Percentiles rank a stretch among this genome's conserved stretches.
Conservation (phyloP, 257 asterid genomes). For the Solanum bulbocastanum region DNA sequence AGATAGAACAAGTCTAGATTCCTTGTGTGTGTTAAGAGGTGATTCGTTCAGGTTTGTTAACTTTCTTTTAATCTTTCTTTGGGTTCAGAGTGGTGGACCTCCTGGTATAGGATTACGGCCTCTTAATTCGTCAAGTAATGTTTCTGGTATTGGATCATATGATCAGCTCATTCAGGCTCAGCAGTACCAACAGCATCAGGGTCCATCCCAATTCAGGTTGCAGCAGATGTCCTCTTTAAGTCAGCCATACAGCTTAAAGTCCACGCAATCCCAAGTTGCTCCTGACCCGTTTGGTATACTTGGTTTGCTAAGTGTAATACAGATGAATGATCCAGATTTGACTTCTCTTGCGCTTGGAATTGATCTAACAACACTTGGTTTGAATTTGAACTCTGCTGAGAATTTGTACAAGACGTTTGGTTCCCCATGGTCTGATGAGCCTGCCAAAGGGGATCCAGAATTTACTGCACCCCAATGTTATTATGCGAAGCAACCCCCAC, state of each 20-base stretch:
- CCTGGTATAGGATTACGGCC: conserved; percentile 22
- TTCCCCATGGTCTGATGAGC: conserved; percentile 93
- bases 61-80: background rate
- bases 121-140: conserved; percentile 14
- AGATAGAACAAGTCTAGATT: background rate
- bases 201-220: conserved; percentile 55
- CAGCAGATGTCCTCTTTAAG: conserved; percentile 9
- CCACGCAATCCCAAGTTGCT: conserved; percentile 40
- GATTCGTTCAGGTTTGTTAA: background rate
- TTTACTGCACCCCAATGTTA: conserved; percentile 64
- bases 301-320: conserved; percentile 63
- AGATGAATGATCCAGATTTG: conserved; percentile 48
- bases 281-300: conserved; percentile 71
- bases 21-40: background rate
- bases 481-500: conserved; percentile 48
- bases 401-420: conserved; percentile 70
- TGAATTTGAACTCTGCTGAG: conserved; percentile 69
- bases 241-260: conserved; percentile 33
- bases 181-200: conserved; percentile 71
- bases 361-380: conserved; percentile 76
- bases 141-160: conserved; percentile 29
- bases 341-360: conserved; percentile 71
- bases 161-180: conserved; percentile 24
- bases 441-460: conserved; percentile 79
- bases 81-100: conserved; percentile 19